Base-by-base conservation (phyloP, 805 yeast species). In the Metschnikowia colocasiae region DNA sequence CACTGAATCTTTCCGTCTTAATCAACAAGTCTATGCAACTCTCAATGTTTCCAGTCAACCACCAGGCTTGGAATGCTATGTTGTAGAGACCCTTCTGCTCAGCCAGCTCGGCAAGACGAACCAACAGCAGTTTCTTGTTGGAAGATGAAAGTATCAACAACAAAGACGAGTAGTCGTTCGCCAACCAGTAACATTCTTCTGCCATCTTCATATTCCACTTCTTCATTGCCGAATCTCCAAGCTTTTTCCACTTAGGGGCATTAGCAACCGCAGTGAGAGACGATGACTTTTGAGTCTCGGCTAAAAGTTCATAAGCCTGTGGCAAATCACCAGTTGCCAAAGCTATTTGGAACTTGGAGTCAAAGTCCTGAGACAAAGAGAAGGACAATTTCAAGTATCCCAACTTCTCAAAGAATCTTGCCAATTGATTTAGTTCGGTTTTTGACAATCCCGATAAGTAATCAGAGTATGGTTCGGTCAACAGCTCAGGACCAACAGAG, bases 361-460 rank as follows among this genome's bases (percentile, higher is more conserved):
- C 98, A 43, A 79, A 70, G 65, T 94, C 99, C 55, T 83, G 86
- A 3, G 97, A 82, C 45, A 91, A 78, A 42, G 85, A 76, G 47
- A 85, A 75, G 2, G 99, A 97, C 60, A 89, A 86, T 52, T 89
- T 85, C 55, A 80, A 76, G 64, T 80, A 85, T 19, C 95, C 97
- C 69, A 90, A 96, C 54, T 91, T 88, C 70, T 95, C 98, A 59
- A 94, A 78, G 71, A 94, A 94, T 61, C 97, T 80, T 6, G 98
- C 84, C 58, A 94, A 82, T 61, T 89, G 89, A 56, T 82, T 75
- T 58, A 82, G 70, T 57, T 87, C 89, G 34, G 80, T 76, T 53
- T 79, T 80, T 53, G 82, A 85, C 53, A 83, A 78, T 43, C 75
- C 79, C 19, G 86, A 80, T 50, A 84, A 67, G 43, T 74, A 72